phyloP scores from a whole-genome alignment of 495 filamentous ascomycete species.

The Aspergillus sclerotioniger region DNA sequence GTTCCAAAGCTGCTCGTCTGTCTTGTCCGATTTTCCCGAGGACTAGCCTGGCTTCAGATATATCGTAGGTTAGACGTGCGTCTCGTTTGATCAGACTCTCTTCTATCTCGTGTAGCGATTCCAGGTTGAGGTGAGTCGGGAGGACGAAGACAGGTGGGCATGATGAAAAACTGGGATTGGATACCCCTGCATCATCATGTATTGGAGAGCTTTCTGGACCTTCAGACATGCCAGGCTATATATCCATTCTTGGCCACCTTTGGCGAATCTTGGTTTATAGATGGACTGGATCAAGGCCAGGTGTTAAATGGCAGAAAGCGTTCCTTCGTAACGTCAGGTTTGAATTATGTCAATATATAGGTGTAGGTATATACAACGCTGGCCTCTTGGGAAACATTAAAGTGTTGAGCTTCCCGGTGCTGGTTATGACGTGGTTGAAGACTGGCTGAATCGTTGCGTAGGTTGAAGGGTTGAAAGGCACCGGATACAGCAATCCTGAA shows the following conservation, averaged over 20 bases:
- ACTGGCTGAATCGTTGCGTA: no score
- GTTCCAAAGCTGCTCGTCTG: slow-evolving; percentile 72
- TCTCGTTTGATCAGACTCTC: slow-evolving; percentile 53
- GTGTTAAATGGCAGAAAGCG: neutral
- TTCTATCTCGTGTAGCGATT: slow-evolving; percentile 62
- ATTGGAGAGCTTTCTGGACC: slow-evolving; percentile 10
- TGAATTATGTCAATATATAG: neutral
- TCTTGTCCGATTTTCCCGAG: slow-evolving; percentile 68
- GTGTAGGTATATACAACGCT: neutral
- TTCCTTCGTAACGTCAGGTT: neutral
- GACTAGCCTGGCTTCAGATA: slow-evolving; percentile 68
- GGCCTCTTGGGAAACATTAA: no score
- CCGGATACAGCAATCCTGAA: no score
- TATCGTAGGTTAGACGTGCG: slow-evolving; percentile 66
- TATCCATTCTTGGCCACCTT: neutral
- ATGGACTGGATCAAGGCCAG: neutral
- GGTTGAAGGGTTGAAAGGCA: no score
- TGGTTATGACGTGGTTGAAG: no score
- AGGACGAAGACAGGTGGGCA: slow-evolving; percentile 72
- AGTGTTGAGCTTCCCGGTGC: no score
- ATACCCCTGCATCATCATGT: neutral
- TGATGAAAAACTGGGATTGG: slow-evolving; percentile 16
- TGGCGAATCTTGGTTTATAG: neutral
- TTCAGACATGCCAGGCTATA: slow-evolving; percentile 7
- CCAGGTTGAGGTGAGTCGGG: slow-evolving; percentile 60